Conservation (phyloP, 2,329 filamentous ascomycete species). For the Xylariaceae sp. region DNA sequence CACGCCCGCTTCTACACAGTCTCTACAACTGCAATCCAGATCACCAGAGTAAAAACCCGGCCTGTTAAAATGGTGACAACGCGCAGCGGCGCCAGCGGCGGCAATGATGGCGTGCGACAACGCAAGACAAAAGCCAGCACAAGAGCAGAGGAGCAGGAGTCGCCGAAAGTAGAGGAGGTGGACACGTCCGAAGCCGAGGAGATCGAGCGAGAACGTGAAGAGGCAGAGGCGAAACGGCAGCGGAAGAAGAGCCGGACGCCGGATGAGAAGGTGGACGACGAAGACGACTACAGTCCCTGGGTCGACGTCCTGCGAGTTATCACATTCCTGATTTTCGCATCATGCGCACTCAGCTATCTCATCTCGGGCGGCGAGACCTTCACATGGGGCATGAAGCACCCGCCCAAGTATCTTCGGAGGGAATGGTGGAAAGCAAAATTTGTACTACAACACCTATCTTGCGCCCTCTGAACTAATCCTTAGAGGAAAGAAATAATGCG, state of each 20-base stretch:
- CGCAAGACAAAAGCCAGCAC: conserved; percentile 35
- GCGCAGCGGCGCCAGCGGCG: conserved; percentile 17
- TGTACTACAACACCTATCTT: conserved; percentile 40
- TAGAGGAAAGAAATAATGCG: neutral
- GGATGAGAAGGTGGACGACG: conserved; percentile 47
- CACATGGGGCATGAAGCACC: conserved; percentile 59
- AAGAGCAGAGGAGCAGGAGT: conserved; percentile 11
- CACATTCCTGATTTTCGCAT: conserved; percentile 60
- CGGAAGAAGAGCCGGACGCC: conserved; percentile 27
- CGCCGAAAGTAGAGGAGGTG: conserved; percentile 27
- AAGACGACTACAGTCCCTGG: conserved; percentile 52
- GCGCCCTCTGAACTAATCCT: neutral
- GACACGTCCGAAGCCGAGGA: conserved; percentile 29
- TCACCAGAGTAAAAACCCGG: neutral
- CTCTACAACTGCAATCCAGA: neutral
- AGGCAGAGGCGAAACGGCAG: conserved; percentile 14
- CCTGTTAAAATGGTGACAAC: conserved; percentile 19
- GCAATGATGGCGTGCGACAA: conserved; percentile 35
- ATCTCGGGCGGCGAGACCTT: conserved; percentile 64
- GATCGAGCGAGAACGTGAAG: conserved; percentile 21
- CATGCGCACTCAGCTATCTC: conserved; percentile 68
- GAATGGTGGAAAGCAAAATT: conserved; percentile 55
- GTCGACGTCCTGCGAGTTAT: conserved; percentile 67
- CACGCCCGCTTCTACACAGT: neutral
- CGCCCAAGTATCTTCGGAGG: conserved; percentile 55